Conservation (phyloP, 805 yeast species). For the Cyberlindnera xishuangbannaensis region DNA sequence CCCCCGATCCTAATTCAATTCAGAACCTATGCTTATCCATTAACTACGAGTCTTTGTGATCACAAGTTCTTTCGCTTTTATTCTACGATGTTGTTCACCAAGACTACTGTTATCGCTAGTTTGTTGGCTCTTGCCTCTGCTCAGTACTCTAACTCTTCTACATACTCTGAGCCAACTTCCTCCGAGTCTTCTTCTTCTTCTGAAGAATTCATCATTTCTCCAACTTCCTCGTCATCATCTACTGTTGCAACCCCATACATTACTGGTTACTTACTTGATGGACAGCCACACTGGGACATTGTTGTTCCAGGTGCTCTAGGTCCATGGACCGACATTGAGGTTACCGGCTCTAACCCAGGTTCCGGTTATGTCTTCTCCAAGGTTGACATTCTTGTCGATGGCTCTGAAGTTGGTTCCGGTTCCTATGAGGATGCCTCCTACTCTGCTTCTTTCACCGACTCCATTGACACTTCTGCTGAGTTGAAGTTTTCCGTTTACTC, state of each 20-base stretch:
- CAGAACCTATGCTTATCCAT: too few relatives aligned
- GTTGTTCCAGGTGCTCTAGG: slow-evolving; percentile 20
- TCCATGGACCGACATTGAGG: slow-evolving; percentile 19
- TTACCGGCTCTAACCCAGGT: slow-evolving; percentile 19
- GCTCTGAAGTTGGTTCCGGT: slow-evolving; percentile 8
- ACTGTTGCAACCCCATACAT: slow-evolving; percentile 19
- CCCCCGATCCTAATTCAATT: too few relatives aligned
- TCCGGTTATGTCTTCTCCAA: slow-evolving; percentile 17
- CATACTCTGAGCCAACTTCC: slow-evolving; percentile 11
- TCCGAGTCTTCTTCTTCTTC: slow-evolving; percentile 11
- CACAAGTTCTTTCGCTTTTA: slow-evolving; percentile 8
- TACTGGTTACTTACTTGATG: slow-evolving; percentile 21
- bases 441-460: slow-evolving; percentile 11
- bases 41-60: too few relatives aligned
- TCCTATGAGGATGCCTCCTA: slow-evolving; percentile 10
- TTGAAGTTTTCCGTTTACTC: slow-evolving; percentile 14
- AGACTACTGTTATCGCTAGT: slow-evolving; percentile 11
- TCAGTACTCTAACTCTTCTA: slow-evolving; percentile 15
- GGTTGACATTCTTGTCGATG: slow-evolving; percentile 15
- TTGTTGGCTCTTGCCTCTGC: slow-evolving; percentile 16
- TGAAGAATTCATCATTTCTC: slow-evolving; percentile 18
- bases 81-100: slow-evolving; percentile 13
- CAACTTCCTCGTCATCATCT: slow-evolving; percentile 18
- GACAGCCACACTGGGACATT: slow-evolving; percentile 24
- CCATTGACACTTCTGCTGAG: slow-evolving; percentile 8